Conservation (phyloP, 2,329 filamentous ascomycete species). For the Stemphylium lycopersici region DNA sequence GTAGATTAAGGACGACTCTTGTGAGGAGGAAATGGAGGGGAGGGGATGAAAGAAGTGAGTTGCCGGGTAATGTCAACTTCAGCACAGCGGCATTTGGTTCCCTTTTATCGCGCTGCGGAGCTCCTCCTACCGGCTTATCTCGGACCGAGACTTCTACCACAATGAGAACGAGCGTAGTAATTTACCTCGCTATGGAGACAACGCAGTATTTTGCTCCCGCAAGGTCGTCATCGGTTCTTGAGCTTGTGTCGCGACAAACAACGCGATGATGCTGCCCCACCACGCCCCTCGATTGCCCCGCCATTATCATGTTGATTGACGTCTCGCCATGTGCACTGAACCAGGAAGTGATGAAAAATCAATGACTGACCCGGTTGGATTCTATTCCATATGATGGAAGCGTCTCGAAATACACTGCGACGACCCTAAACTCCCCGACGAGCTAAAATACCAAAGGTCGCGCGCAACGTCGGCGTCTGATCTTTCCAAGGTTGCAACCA, state of each 20-base stretch:
- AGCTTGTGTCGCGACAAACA: conserved; percentile 15
- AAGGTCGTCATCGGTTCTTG: too few species aligned
- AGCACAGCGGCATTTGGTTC: conserved; percentile 23
- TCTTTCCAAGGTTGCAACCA: neutral
- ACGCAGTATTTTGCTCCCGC: neutral
- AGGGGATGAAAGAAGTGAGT: neutral
- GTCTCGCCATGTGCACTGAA: neutral
- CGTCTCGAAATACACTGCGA: neutral
- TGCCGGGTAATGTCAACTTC: conserved; percentile 6
- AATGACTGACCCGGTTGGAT: too few species aligned
- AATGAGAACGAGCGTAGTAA: conserved; percentile 13
- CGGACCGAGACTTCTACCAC: conserved; percentile 23
- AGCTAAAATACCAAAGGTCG: neutral
- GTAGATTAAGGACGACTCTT: neutral
- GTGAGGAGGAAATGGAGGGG: neutral
- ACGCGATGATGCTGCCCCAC: conserved; percentile 11
- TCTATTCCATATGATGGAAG: too few species aligned
- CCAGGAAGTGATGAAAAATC: neutral
- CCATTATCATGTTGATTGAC: conserved; percentile 7
- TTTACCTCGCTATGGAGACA: conserved; percentile 8
- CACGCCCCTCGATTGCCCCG: conserved; percentile 9
- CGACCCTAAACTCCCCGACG: neutral
- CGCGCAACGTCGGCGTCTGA: conserved; percentile 11
- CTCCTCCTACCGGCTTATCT: conserved; percentile 25
- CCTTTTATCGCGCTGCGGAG: conserved; percentile 24